These are phyloP conservation scores for Sporothrix pseudoabietina DNA, from an alignment of 2,329 filamentous ascomycete species.

Conservation along the genomic window DNA sequence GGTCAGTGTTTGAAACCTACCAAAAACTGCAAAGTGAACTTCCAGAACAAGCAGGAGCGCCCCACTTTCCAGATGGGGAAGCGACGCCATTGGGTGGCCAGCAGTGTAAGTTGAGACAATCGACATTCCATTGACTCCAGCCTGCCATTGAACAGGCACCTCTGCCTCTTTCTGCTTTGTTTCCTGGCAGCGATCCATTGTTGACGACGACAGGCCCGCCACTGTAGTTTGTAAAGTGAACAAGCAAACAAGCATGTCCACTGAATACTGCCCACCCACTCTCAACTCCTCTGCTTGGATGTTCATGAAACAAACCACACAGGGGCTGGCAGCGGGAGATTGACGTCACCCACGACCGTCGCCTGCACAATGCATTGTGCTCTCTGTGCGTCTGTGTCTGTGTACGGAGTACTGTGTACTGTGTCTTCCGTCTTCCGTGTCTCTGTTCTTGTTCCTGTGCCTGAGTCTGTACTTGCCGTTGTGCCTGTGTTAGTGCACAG, in stretches of 20 bases:
- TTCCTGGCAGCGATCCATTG: slow-evolving; percentile 7
- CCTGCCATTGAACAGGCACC: neutral
- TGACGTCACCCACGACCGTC: slow-evolving; percentile 18
- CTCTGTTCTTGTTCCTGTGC: neutral
- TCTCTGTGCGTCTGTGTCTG: neutral
- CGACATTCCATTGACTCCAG: slow-evolving; percentile 3
- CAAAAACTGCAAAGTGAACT: neutral
- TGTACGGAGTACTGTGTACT: too few species aligned
- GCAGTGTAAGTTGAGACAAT: slow-evolving; percentile 15
- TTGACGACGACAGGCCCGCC: slow-evolving; percentile 3
- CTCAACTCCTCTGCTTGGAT: neutral
- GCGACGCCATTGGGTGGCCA: slow-evolving; percentile 20
- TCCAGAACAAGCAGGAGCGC: neutral
- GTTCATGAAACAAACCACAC: slow-evolving; percentile 15
- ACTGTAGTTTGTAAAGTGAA: neutral
- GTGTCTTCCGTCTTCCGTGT: neutral
- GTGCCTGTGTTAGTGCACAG: neutral
- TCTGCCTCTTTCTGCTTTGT: neutral
- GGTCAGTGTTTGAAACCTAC: neutral
- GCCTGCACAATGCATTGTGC: slow-evolving; percentile 1
- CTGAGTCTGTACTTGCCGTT: slow-evolving; percentile 1
- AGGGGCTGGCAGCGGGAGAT: neutral
- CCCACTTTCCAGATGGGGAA: neutral
- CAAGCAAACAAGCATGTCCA: neutral
- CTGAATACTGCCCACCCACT: neutral